Evolutionary conservation across 2,329 filamentous ascomycete species (phyloP), one percentile per base, ranked within the genome.

Genomic region (Colletotrichum camelliae): DNA sequence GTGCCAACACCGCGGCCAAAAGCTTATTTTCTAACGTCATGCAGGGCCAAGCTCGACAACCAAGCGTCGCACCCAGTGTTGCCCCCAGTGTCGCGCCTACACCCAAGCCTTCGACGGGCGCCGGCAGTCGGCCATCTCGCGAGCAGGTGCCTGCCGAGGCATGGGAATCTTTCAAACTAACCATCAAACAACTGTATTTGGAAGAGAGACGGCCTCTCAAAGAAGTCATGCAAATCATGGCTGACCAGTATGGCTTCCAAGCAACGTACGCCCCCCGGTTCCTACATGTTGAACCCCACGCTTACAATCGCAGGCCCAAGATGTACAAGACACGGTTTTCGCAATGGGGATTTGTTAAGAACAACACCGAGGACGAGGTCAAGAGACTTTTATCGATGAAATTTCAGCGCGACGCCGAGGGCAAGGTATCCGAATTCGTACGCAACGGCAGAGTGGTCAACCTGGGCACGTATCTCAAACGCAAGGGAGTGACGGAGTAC

Each of bases 271-370:
- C 82, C 62, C 33, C 6, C 13, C 15, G 27, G 24, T 13, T 7
- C 10, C 21, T 39, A n/a, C 21, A 12, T 29, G 6, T 16, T 12
- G 27, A 35, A 61, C 39, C 15, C 10, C 16, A 24, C 35, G 82
- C 65, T 81, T 77, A 58, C 35, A 12, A 35, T 27, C 65, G 39
- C 66, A 89, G 88, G 21, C 87, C 88, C 21, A 89, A 89, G 77
- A 90, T 90, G 88, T 90, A 90, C 80, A 90, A 90, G 79, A 89
- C 88, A n/a, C 83, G 88, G 29, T 89, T 89, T 78, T 88, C 88
- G 16, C 87, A 89, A 76, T 90, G 88, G 88, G 88, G 88, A 1
- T 90, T 90, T 76, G 88, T 88, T 55, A 90, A 90, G 82, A 89
- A 90, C 74, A 89, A 89, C 76, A 89, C 88, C 57, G 88, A 89